Base-by-base conservation (phyloP, 352 stramenopile species). In the Aphanomyces invadans region DNA sequence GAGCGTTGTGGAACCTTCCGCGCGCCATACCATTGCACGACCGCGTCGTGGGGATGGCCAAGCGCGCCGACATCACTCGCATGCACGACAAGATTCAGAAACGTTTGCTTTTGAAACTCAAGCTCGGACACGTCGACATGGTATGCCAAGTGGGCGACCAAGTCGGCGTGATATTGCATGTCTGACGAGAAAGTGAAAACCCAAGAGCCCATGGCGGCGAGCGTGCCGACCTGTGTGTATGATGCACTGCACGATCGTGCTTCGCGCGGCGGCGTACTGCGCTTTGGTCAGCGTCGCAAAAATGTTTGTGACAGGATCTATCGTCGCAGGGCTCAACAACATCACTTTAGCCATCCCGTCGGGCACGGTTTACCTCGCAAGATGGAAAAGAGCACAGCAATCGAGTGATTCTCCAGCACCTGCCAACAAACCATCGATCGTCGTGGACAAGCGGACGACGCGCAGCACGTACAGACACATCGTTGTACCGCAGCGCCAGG, bases 401-500 rank as follows among this genome's bases (percentile, higher is more conserved):
- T 2, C 28, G 31, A 10, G 2, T 15, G 4, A 33, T 21, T 54
- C n/a, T 54, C 38, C 19, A 66, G 46, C 25, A 97, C 89, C 2
- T n/a, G n/a, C n/a, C n/a, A n/a, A n/a, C n/a, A n/a, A n/a, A n/a
- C n/a, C n/a, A n/a, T n/a, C n/a, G n/a, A n/a, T n/a, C n/a, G n/a
- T n/a, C n/a, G n/a, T n/a, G n/a, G n/a, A n/a, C n/a, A n/a, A n/a
- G n/a, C n/a, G n/a, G n/a, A n/a, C n/a, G n/a, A n/a, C n/a, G n/a
- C n/a, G n/a, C n/a, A n/a, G n/a, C n/a, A n/a, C n/a, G n/a, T n/a
- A n/a, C n/a, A n/a, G 84, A 92, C 12, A 87, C 80, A 70, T 97
- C 87, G 62, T 96, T 95, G 79, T 97, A 96, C 55, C 81, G 88
- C 15, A 95, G 71, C 5, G 89, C 88, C 12, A 96, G 73, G 4